These are phyloP conservation scores for Malassezia furfur DNA, from an alignment of 1,284 basidiomycete species.

Conservation along the genomic window DNA sequence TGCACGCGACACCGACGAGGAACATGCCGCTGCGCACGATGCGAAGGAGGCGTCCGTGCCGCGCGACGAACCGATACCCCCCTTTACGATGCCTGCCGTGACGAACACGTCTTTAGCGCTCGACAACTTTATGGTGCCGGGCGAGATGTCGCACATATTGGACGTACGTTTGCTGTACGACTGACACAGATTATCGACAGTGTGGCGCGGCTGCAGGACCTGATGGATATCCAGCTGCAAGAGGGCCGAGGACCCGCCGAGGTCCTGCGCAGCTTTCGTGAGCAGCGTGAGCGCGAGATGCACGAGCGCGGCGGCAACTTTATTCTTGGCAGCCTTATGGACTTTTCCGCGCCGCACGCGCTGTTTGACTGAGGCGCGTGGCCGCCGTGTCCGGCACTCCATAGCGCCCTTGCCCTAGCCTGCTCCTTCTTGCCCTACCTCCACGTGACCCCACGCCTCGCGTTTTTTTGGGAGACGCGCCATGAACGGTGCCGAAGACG, in stretches of 20 bases:
- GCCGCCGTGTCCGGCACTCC: too few relatives aligned
- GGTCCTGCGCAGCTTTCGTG: not conserved
- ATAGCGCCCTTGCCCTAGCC: too few relatives aligned
- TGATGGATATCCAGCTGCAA: slow-evolving; percentile 1
- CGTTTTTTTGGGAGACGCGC: not conserved
- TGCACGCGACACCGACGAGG: too few relatives aligned
- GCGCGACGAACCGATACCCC: not conserved
- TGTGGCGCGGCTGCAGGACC: not conserved
- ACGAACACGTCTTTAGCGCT: not conserved
- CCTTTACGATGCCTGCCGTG: not conserved
- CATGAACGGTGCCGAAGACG: not conserved
- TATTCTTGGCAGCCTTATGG: not conserved
- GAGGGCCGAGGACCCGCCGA: slow-evolving; percentile 2
- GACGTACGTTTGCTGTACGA: not conserved
- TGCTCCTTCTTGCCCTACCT: too few relatives aligned
- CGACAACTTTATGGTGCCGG: not conserved
- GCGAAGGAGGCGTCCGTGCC: not conserved
- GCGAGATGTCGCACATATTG: not conserved
- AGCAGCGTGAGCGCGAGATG: not conserved
- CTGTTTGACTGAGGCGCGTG: not conserved
- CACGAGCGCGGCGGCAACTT: not conserved
- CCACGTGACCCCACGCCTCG: too few relatives aligned
- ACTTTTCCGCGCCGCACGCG: not conserved
- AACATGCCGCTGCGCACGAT: not conserved
- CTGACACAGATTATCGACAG: slow-evolving; percentile 3